A percentile compares a stretch with the other conserved stretches of the same genome.
These are phyloP conservation scores for Candida tetrigidarum DNA, from an alignment of 1,139 yeast genomes.

Conservation along the genomic window DNA sequence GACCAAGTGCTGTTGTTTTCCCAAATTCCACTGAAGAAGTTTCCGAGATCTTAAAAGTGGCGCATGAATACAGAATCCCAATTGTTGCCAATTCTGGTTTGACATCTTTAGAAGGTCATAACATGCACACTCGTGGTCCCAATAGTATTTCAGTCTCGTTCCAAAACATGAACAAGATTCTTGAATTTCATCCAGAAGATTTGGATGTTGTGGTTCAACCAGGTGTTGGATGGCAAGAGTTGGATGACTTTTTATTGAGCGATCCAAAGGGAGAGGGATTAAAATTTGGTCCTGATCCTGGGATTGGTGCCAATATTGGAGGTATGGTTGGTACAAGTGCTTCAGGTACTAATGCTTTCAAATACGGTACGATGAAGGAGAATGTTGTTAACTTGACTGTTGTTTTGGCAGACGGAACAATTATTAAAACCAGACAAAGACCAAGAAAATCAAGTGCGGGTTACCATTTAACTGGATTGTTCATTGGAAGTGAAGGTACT, in stretches of 20 bases:
- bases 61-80: conserved; percentile 65
- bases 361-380: conserved; percentile 54
- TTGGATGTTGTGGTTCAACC: conserved; percentile 50
- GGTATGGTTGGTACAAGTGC: conserved; percentile 54
- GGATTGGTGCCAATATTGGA: conserved; percentile 50
- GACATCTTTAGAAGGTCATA: conserved; percentile 83
- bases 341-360: conserved; percentile 51
- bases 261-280: conserved; percentile 39
- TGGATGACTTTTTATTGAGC: conserved; percentile 38
- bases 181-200: conserved; percentile 46
- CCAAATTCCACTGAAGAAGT: conserved; percentile 72
- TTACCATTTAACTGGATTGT: conserved; percentile 47
- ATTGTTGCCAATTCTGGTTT: conserved; percentile 80
- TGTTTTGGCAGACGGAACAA: conserved; percentile 52
- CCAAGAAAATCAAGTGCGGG: conserved; percentile 54
- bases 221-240: conserved; percentile 55
- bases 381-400: conserved; percentile 49
- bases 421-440: conserved; percentile 47
- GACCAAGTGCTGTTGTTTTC: conserved; percentile 62
- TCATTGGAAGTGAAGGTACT: conserved; percentile 53
- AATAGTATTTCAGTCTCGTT: conserved; percentile 43
- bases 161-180: conserved; percentile 35
- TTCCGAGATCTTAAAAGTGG: conserved; percentile 59
- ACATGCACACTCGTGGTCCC: conserved; percentile 68
- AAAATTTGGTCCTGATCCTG: conserved; percentile 53